A percentile compares a stretch with the other conserved stretches of the same genome.
phyloP scores from a whole-genome alignment of 768 basidiomycete species.

The Scleroderma bovista region DNA sequence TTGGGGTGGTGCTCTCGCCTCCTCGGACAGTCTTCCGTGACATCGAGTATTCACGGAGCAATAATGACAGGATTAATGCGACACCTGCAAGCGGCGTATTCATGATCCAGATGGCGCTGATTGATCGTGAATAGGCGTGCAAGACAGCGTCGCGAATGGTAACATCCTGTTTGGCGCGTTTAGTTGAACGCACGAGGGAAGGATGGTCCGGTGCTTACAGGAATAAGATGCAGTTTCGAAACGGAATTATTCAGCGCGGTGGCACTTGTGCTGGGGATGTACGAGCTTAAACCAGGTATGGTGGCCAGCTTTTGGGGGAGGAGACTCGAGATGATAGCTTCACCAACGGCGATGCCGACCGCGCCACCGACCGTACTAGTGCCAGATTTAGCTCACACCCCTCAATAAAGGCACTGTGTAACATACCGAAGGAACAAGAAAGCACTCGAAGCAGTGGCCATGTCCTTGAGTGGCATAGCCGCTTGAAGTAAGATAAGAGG shows the following conservation, averaged over 20 bases:
- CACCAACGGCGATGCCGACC: constrained; percentile 67
- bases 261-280: constrained; percentile 33
- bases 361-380: constrained; percentile 68
- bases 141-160: constrained; percentile 43
- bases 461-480: constrained; percentile 82
- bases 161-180: constrained; percentile 37
- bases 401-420: background rate
- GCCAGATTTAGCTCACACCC: background rate
- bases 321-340: constrained; percentile 63
- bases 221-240: constrained; percentile 3
- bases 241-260: constrained; percentile 44
- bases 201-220: constrained; percentile 3
- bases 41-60: constrained; percentile 57
- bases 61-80: constrained; percentile 45
- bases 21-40: constrained; percentile 42
- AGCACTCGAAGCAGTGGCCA: constrained; percentile 74
- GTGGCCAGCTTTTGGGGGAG: constrained; percentile 27
- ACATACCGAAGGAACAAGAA: constrained; percentile 64
- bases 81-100: constrained; percentile 52
- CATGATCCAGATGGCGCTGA: constrained; percentile 61
- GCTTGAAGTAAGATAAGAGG: constrained; percentile 76
- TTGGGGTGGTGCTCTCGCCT: constrained; percentile 15
- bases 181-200: background rate
- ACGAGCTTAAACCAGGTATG: constrained; percentile 27
- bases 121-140: constrained; percentile 58